These are phyloP conservation scores for Ophiocordyceps polyrhachis-furcata DNA, from an alignment of 2,329 filamentous ascomycete genomes.

Conservation along the genomic window DNA sequence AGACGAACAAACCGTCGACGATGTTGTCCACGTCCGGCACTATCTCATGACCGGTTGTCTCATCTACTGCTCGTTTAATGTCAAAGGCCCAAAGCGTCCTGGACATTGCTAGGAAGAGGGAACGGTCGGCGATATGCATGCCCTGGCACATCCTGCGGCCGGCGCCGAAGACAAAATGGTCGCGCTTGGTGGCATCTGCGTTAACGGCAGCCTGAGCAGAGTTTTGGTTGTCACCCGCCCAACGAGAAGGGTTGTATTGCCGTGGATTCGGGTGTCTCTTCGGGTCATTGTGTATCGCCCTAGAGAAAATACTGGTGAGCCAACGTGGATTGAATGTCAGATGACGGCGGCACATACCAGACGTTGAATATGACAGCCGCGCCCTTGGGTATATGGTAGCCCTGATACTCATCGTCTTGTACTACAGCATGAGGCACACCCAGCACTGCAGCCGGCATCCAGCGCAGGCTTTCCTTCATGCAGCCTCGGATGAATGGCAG, in stretches of 20 bases:
- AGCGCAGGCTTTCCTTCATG: slow-evolving; percentile 26
- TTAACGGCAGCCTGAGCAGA: background rate
- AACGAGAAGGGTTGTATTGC: background rate
- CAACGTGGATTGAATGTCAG: background rate
- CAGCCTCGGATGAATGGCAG: slow-evolving; percentile 26
- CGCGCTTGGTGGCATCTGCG: background rate
- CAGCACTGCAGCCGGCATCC: slow-evolving; percentile 22
- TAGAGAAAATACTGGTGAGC: background rate
- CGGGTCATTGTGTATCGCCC: background rate
- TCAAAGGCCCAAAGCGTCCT: background rate
- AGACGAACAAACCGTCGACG: background rate
- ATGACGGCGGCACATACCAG: slow-evolving; percentile 9
- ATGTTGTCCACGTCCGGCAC: background rate
- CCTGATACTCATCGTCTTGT: slow-evolving; percentile 18
- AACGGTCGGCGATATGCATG: background rate
- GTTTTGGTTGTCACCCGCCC: background rate
- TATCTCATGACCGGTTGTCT: background rate
- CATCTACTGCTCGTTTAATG: background rate
- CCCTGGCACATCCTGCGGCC: background rate
- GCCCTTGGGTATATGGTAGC: slow-evolving; percentile 23
- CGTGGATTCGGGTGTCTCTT: background rate
- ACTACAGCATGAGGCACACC: slow-evolving; percentile 19
- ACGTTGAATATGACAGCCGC: slow-evolving; percentile 21
- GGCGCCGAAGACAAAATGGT: background rate
- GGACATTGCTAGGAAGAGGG: background rate